phyloP scores from a whole-genome alignment of 2,329 filamentous ascomycete species.

The Phyllosticta citribraziliensis region DNA sequence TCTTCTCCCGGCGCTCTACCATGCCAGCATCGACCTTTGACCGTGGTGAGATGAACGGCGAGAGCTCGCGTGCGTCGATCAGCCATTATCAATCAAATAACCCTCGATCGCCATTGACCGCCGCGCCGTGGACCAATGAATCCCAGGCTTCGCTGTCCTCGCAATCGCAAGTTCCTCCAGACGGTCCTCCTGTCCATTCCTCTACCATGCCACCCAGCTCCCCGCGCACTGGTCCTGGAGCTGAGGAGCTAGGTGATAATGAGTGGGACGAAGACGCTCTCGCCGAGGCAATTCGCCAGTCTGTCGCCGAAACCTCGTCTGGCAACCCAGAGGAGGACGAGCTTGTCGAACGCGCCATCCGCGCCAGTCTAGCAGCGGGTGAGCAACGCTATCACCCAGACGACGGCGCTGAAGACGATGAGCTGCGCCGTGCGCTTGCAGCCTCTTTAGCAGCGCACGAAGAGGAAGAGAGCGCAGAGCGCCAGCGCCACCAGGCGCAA shows the following conservation, averaged over 20 bases:
- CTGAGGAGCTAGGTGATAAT: background rate
- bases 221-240: background rate
- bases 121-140: background rate
- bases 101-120: background rate
- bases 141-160: background rate
- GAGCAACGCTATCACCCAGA: slow-evolving; percentile 19
- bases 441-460: slow-evolving; percentile 18
- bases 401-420: slow-evolving; percentile 34
- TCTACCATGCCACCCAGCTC: background rate
- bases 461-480: background rate
- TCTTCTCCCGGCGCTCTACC: background rate
- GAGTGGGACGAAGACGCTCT: slow-evolving; percentile 38
- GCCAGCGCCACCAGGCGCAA: background rate
- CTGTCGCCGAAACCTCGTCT: slow-evolving; percentile 57
- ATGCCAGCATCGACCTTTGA: background rate
- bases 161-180: background rate
- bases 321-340: slow-evolving; percentile 62
- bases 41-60: background rate
- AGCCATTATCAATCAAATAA: background rate
- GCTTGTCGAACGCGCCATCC: slow-evolving; percentile 62
- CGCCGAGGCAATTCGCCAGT: slow-evolving; percentile 57
- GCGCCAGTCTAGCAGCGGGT: slow-evolving; percentile 56
- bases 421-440: slow-evolving; percentile 41
- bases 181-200: background rate
- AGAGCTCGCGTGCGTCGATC: background rate